phyloP scores from a whole-genome alignment of 2,329 filamentous ascomycete species.

The Juglanconis sp. region DNA sequence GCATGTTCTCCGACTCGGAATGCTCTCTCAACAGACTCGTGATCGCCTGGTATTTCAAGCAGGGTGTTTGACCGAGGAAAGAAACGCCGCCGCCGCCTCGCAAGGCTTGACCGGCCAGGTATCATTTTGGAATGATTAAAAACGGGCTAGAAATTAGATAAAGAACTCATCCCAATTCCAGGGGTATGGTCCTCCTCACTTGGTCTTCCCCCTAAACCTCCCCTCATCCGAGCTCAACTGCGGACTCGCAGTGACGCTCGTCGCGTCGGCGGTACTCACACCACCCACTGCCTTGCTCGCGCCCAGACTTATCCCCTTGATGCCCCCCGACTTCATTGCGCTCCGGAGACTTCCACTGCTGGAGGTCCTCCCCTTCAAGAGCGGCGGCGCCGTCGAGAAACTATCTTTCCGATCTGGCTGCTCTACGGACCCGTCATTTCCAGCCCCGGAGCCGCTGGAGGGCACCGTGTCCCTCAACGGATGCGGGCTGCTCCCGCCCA shows the following conservation, averaged over 20 bases:
- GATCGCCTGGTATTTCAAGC: no score
- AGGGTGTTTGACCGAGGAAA: no score
- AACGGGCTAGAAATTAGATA: neutral
- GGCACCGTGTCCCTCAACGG: conserved; percentile 1
- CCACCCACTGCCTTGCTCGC: conserved; percentile 33
- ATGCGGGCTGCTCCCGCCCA: neutral
- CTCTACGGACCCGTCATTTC: conserved; percentile 4
- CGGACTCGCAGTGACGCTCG: conserved; percentile 17
- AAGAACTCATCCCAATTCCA: neutral
- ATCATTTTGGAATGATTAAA: neutral
- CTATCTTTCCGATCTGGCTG: conserved; percentile 1
- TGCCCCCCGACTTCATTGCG: conserved; percentile 31
- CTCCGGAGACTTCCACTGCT: conserved; percentile 37
- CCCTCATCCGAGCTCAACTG: conserved; percentile 13
- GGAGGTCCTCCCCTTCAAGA: conserved; percentile 27
- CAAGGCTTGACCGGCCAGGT: neutral
- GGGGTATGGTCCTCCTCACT: neutral
- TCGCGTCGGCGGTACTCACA: conserved; percentile 31
- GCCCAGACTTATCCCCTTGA: conserved; percentile 38
- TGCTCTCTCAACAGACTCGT: no score
- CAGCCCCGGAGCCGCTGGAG: neutral
- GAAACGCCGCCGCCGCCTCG: no score
- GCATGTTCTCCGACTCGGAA: no score
- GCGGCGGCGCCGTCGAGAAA: conserved; percentile 19
- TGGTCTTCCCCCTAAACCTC: neutral